Evolutionary conservation across 805 yeast genomes (phyloP).

Genomic region (Saccharomycopsis selenospora): DNA sequence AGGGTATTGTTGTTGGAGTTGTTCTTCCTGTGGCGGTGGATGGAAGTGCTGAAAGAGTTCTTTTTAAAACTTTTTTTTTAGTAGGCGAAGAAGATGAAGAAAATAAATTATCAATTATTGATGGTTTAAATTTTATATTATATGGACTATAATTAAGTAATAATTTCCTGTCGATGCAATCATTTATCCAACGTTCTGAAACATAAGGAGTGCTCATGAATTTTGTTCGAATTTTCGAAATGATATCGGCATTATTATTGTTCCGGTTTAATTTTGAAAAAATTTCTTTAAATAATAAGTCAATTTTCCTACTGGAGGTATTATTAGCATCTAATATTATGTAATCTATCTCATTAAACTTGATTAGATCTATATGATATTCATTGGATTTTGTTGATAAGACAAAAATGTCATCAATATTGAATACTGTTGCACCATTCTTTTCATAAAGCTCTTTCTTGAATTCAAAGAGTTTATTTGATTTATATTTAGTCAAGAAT

Average conservation of each 20-base stretch:
- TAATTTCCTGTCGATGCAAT: constrained; percentile 7
- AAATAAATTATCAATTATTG: too few relatives aligned
- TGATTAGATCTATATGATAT: constrained; percentile 1
- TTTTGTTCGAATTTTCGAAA: not conserved
- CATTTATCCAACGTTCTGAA: constrained; percentile 13
- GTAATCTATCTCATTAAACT: constrained; percentile 3
- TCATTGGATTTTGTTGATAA: too few relatives aligned
- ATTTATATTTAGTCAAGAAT: not conserved
- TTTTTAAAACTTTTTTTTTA: too few relatives aligned
- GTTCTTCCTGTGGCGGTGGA: too few relatives aligned
- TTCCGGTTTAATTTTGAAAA: not conserved
- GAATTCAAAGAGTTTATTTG: constrained; percentile 5
- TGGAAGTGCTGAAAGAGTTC: too few relatives aligned
- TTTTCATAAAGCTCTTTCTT: constrained; percentile 24
- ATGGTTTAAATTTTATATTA: not conserved
- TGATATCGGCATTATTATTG: too few relatives aligned
- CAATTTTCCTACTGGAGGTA: not conserved
- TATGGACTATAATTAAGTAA: constrained; percentile 7
- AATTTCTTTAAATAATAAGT: not conserved
- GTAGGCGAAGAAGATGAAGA: too few relatives aligned
- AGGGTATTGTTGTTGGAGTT: not conserved
- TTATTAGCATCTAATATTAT: not conserved
- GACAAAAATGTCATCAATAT: constrained; percentile 9
- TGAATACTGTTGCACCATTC: constrained; percentile 26
- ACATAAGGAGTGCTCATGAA: constrained; percentile 8